Conservation (phyloP, 495 filamentous ascomycete species). For the Staphylotrichum tortipilum region DNA sequence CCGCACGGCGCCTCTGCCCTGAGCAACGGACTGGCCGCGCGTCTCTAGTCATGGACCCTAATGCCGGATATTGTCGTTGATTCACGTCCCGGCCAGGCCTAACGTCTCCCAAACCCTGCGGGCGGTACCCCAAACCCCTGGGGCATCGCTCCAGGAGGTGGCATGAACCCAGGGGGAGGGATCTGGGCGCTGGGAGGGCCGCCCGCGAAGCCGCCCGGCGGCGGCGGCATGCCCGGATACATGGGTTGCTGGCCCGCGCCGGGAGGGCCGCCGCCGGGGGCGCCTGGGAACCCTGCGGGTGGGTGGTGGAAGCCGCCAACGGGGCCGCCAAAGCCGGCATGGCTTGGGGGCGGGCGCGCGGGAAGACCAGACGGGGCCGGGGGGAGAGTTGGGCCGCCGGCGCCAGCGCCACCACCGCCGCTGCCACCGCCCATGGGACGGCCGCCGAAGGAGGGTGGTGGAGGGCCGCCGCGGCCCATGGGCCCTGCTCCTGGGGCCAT, state of each 20-base stretch:
- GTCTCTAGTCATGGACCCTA: no score
- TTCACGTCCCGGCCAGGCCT: neutral
- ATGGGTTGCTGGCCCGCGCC: slow-evolving; percentile 12
- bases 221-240: slow-evolving; percentile 19
- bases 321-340: slow-evolving; percentile 69
- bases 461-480: slow-evolving; percentile 24
- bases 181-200: slow-evolving; percentile 21
- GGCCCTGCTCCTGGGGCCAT: slow-evolving; percentile 34
- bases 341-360: slow-evolving; percentile 68
- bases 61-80: no score
- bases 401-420: no score
- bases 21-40: no score
- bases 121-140: slow-evolving; percentile 7
- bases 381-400: slow-evolving; percentile 29
- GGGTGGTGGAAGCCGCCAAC: slow-evolving; percentile 47
- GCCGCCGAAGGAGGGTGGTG: slow-evolving; percentile 22
- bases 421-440: slow-evolving; percentile 4
- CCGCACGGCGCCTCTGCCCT: no score
- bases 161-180: slow-evolving; percentile 25
- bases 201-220: slow-evolving; percentile 23
- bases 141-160: slow-evolving; percentile 14
- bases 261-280: slow-evolving; percentile 13
- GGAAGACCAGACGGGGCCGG: slow-evolving; percentile 70
- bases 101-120: slow-evolving; percentile 11
- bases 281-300: slow-evolving; percentile 12